These are phyloP conservation scores for Mortierella sp. DNA, from an alignment of 371 early-diverging fungal genomes.

Conservation along the genomic window DNA sequence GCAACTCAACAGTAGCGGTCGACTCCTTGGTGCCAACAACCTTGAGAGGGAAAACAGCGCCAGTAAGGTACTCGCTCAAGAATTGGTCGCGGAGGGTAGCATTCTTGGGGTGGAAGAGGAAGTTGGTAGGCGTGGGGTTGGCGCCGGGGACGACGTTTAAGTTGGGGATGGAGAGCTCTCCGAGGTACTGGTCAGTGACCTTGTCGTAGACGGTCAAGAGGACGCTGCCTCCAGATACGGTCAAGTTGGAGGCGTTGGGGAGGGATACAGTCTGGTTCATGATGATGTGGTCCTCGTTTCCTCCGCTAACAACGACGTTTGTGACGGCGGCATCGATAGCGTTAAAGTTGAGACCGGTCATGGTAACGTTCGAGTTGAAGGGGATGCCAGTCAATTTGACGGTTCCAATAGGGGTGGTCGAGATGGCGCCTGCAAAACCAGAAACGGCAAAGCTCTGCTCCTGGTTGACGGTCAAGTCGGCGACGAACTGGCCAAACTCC, in stretches of 20 bases:
- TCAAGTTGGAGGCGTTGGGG: constrained; percentile 66
- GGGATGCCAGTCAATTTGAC: constrained; percentile 64
- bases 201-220: constrained; percentile 59
- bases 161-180: constrained; percentile 62
- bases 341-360: constrained; percentile 69
- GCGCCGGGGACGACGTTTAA: constrained; percentile 63
- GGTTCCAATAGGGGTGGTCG: constrained; percentile 64
- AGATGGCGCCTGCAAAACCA: constrained; percentile 63
- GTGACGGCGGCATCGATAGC: constrained; percentile 62
- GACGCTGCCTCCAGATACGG: constrained; percentile 66
- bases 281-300: constrained; percentile 58
- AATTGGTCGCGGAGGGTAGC: constrained; percentile 60
- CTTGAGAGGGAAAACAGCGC: constrained; percentile 61
- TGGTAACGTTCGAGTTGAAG: constrained; percentile 64
- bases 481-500: constrained; percentile 63
- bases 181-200: constrained; percentile 59
- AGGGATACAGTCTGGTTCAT: constrained; percentile 63
- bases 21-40: constrained; percentile 63
- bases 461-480: constrained; percentile 61
- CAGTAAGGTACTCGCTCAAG: constrained; percentile 65
- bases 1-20: constrained; percentile 62
- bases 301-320: constrained; percentile 64
- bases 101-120: constrained; percentile 64
- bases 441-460: constrained; percentile 60
- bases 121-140: constrained; percentile 62